A percentile compares a stretch with the other conserved stretches of the same genome.
These are phyloP conservation scores for Chlorella variabilis DNA, from an alignment of 163 green algal genomes.

Conservation along the genomic window DNA sequence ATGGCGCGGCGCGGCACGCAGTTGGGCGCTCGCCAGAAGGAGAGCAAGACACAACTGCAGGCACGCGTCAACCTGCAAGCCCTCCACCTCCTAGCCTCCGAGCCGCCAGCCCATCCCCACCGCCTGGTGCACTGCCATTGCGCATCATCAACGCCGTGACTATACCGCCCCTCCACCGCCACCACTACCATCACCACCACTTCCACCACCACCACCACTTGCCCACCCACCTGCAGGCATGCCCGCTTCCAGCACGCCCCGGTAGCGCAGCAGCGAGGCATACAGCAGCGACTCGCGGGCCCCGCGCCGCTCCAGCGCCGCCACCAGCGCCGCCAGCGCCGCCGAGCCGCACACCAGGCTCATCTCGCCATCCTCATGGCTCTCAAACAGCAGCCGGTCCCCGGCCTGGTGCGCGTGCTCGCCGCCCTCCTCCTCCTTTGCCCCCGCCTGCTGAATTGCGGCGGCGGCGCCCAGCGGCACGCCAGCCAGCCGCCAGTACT, in stretches of 20 bases:
- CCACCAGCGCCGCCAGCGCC: slow-evolving; percentile 53
- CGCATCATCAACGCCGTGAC: too few relatives aligned
- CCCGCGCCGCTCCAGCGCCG: slow-evolving; percentile 61
- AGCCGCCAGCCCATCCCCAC: too few relatives aligned
- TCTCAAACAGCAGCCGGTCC: slow-evolving; percentile 68
- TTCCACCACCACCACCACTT: slow-evolving; percentile 7
- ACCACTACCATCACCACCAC: too few relatives aligned
- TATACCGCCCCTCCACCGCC: too few relatives aligned
- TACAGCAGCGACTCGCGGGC: slow-evolving; percentile 66
- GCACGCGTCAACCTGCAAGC: too few relatives aligned
- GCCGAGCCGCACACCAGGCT: slow-evolving; percentile 40
- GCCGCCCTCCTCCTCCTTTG: background rate
- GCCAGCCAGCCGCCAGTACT: slow-evolving; percentile 73
- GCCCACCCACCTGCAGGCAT: slow-evolving; percentile 58
- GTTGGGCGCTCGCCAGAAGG: too few relatives aligned
- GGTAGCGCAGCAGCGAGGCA: slow-evolving; percentile 52
- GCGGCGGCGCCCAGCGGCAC: background rate
- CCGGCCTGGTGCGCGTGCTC: background rate
- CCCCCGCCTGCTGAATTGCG: slow-evolving; percentile 25
- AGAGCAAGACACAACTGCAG: too few relatives aligned
- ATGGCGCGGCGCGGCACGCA: too few relatives aligned
- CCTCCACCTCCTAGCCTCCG: too few relatives aligned
- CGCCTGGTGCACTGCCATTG: too few relatives aligned
- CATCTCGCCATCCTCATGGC: slow-evolving; percentile 52
- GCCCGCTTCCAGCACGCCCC: slow-evolving; percentile 35